Percentiles rank a stretch among this genome's conserved stretches.
Evolutionary conservation across 2,329 filamentous ascomycete species (phyloP).

Genomic region (Calonectria pseudoturangicola): DNA sequence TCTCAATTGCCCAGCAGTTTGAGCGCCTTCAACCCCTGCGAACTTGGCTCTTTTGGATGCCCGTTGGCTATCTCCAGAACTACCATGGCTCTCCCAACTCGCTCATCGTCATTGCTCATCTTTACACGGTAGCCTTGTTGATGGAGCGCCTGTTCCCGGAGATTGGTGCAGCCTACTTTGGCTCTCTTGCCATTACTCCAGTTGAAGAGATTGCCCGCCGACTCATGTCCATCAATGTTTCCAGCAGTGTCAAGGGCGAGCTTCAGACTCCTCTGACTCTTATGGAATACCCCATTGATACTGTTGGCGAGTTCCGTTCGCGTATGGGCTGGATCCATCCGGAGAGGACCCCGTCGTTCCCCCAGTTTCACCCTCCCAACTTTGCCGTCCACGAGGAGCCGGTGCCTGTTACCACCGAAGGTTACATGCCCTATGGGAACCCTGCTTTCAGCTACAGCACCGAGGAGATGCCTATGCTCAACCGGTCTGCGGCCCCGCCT

Average conservation of each 20-base stretch:
- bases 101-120: slow-evolving; percentile 89
- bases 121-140: slow-evolving; percentile 91
- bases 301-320: slow-evolving; percentile 80
- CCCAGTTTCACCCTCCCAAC: slow-evolving; percentile 74
- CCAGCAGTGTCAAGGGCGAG: slow-evolving; percentile 73
- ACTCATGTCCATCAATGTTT: slow-evolving; percentile 80
- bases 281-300: slow-evolving; percentile 84
- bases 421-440: slow-evolving; percentile 73
- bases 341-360: slow-evolving; percentile 75
- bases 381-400: slow-evolving; percentile 70
- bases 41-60: slow-evolving; percentile 97
- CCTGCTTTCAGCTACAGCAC: slow-evolving; percentile 79
- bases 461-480: slow-evolving; percentile 76
- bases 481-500: slow-evolving; percentile 64
- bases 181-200: slow-evolving; percentile 84
- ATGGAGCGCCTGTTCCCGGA: slow-evolving; percentile 95
- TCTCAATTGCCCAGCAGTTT: slow-evolving; percentile 89
- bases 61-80: slow-evolving; percentile 87
- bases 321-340: slow-evolving; percentile 81
- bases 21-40: slow-evolving; percentile 90
- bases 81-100: slow-evolving; percentile 85
- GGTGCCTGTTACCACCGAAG: slow-evolving; percentile 63
- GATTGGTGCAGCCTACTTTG: slow-evolving; percentile 91
- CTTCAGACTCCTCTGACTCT: slow-evolving; percentile 78
- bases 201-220: slow-evolving; percentile 91